A percentile compares a stretch with the other conserved stretches of the same genome.
These are phyloP conservation scores for Nowakowskiella sp. DNA, from an alignment of 192 early-diverging fungal species.

Conservation along the genomic window DNA sequence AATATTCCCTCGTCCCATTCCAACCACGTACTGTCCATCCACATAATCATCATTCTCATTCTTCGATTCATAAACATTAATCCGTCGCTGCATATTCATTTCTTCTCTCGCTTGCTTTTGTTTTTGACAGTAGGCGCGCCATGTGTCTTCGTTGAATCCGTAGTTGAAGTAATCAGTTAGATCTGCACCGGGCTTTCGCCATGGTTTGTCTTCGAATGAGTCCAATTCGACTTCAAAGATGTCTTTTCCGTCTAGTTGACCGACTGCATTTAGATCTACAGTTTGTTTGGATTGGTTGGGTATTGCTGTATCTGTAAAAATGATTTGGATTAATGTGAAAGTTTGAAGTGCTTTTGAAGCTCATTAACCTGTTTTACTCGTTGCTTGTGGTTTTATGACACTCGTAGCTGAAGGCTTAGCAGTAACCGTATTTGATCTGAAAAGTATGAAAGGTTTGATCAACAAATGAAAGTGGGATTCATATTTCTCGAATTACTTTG, in stretches of 20 bases:
- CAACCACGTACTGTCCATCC: no score
- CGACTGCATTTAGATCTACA: conserved; percentile 64
- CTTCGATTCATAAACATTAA: conserved; percentile 27
- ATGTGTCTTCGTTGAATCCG: conserved; percentile 94
- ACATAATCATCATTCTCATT: no score
- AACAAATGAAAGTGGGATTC: no score
- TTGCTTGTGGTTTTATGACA: no score
- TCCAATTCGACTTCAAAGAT: conserved; percentile 90
- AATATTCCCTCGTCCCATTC: no score
- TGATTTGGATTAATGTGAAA: conserved; percentile 21
- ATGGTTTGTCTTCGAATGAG: conserved; percentile 90
- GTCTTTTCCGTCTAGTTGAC: conserved; percentile 67
- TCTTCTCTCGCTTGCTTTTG: conserved; percentile 83
- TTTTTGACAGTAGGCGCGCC: conserved; percentile 89
- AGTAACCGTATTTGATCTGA: no score
- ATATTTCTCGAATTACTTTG: no score
- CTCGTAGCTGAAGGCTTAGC: no score
- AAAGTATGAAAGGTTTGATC: no score
- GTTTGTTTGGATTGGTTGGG: conserved; percentile 24
- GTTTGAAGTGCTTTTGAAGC: no score
- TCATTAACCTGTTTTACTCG: no score
- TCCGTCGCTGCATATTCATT: conserved; percentile 43
- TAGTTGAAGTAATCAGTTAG: conserved; percentile 99
- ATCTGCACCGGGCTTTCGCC: conserved; percentile 83
- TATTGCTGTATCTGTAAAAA: conserved; percentile 22